Evolutionary conservation across 1,139 yeast genomes (phyloP).

Genomic region (Eremothecium coryli): DNA sequence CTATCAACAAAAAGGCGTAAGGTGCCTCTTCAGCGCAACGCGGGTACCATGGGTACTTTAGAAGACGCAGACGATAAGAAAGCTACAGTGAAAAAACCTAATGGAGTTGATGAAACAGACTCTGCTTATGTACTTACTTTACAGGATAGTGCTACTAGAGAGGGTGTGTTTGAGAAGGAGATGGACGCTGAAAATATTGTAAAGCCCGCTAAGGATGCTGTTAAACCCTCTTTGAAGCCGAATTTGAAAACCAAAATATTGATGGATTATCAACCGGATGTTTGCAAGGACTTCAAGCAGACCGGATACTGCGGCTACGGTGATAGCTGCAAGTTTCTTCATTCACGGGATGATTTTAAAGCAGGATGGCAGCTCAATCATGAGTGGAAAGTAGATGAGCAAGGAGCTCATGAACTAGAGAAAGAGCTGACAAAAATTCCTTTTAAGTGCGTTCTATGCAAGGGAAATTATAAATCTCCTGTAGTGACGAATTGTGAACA

Average conservation of each 20-base stretch:
- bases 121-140: constrained; percentile 3
- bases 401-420: constrained; percentile 9
- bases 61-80: background rate
- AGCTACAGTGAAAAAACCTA: constrained; percentile 1
- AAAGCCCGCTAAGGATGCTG: no score
- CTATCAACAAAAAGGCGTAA: constrained; percentile 1
- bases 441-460: constrained; percentile 58
- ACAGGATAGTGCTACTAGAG: constrained; percentile 5
- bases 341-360: constrained; percentile 76
- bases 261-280: constrained; percentile 89
- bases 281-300: constrained; percentile 84
- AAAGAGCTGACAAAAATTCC: constrained; percentile 37
- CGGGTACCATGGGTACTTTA: background rate
- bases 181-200: constrained; percentile 2
- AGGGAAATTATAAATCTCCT: constrained; percentile 46
- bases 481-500: constrained; percentile 60
- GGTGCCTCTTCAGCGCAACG: background rate
- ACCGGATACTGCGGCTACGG: constrained; percentile 98
- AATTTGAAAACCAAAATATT: constrained; percentile 59
- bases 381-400: constrained; percentile 54
- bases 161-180: background rate
- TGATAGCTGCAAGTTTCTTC: constrained; percentile 93
- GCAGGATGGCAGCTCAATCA: constrained; percentile 59
- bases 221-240: no score
- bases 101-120: no score